Evolutionary conservation across 1,284 basidiomycete genomes (phyloP).

Genomic region (Flammula alnicola): DNA sequence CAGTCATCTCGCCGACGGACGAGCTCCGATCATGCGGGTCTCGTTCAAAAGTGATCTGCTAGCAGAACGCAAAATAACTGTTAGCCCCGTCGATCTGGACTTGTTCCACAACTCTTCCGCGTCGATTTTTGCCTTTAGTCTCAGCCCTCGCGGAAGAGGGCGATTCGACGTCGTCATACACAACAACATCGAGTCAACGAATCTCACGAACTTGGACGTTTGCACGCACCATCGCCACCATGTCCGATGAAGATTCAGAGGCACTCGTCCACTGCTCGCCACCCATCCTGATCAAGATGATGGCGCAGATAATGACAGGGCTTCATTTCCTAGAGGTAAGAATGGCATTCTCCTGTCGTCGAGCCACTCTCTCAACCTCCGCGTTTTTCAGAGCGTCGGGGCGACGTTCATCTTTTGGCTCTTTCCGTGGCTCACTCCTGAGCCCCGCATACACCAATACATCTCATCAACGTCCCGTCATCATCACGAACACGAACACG

Average conservation of each 20-base stretch:
- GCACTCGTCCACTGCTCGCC: slow-evolving; percentile 6
- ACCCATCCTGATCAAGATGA: slow-evolving; percentile 16
- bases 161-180: too few relatives aligned
- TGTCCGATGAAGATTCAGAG: slow-evolving; percentile 5
- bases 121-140: too few relatives aligned
- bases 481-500: slow-evolving; percentile 12
- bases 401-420: slow-evolving; percentile 25
- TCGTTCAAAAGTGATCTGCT: neutral
- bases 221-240: neutral
- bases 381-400: slow-evolving; percentile 19
- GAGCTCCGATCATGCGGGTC: too few relatives aligned
- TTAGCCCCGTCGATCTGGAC: too few relatives aligned
- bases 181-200: too few relatives aligned
- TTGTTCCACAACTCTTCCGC: too few relatives aligned
- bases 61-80: neutral
- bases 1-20: too few relatives aligned
- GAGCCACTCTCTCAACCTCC: neutral
- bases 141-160: too few relatives aligned
- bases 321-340: slow-evolving; percentile 14
- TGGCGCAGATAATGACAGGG: slow-evolving; percentile 19
- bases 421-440: slow-evolving; percentile 23
- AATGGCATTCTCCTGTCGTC: neutral
- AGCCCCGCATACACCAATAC: slow-evolving; percentile 25
- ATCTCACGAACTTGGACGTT: too few relatives aligned
- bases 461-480: slow-evolving; percentile 15